Percentiles rank a stretch among this genome's conserved stretches.
Evolutionary conservation across 1,284 basidiomycete species (phyloP).

Genomic region (Tremellales sp.): DNA sequence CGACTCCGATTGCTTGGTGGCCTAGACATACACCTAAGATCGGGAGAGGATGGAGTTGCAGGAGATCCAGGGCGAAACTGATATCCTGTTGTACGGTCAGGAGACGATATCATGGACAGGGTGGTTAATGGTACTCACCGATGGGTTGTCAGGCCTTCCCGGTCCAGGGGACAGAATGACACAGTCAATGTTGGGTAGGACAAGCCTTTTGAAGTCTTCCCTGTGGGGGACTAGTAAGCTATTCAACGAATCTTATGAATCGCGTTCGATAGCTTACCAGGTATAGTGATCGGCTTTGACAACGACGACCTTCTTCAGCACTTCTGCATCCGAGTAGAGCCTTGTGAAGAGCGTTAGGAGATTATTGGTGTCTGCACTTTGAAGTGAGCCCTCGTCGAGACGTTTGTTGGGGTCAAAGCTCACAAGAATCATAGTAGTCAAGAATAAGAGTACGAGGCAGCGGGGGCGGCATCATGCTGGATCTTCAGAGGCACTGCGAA

Average conservation of each 20-base stretch:
- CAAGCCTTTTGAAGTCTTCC: constrained; percentile 35
- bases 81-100: constrained; percentile 36
- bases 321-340: constrained; percentile 43
- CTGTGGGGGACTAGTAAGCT: constrained; percentile 13
- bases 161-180: constrained; percentile 50
- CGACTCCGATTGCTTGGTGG: constrained; percentile 79
- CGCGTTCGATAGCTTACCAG: constrained; percentile 29
- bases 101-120: not conserved
- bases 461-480: constrained; percentile 16
- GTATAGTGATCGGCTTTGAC: constrained; percentile 47
- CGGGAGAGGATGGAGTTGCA: constrained; percentile 38
- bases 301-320: constrained; percentile 46
- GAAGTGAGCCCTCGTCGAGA: not conserved
- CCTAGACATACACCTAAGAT: constrained; percentile 73
- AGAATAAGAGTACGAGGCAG: constrained; percentile 47
- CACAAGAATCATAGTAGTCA: constrained; percentile 50
- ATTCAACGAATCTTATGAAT: constrained; percentile 1
- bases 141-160: constrained; percentile 43
- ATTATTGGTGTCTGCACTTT: constrained; percentile 46
- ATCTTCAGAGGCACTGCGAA: no score
- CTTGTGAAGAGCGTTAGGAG: constrained; percentile 47
- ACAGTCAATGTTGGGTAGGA: constrained; percentile 47
- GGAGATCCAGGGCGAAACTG: constrained; percentile 44
- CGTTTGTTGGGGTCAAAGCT: constrained; percentile 9
- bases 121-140: constrained; percentile 17